A percentile compares a stretch with the other conserved stretches of the same genome.
Conservation (phyloP, 345 rosid genomes). For the Populus ilicifolia region DNA sequence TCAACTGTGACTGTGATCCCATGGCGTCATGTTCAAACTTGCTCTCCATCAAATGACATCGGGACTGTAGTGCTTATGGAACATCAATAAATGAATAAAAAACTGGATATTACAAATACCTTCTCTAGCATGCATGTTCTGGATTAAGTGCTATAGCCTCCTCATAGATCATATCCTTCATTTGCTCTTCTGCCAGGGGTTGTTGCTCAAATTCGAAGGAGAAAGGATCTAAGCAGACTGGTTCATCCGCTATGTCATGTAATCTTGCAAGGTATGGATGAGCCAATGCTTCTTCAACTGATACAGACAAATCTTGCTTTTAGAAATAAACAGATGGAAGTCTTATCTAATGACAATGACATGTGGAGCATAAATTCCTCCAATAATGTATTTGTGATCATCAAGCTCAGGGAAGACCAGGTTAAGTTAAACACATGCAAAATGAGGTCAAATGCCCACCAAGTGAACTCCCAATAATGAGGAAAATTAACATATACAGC, state of each 20-base stretch:
- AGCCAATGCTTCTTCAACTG: slow-evolving; percentile 93
- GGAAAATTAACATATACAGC: not conserved
- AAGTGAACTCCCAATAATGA: not conserved
- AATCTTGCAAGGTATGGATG: slow-evolving; percentile 82
- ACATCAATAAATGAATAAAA: not conserved
- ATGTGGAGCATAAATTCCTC: not conserved
- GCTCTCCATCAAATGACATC: not conserved
- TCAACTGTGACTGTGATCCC: not conserved
- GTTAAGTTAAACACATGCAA: not conserved
- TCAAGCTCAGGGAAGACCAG: not conserved
- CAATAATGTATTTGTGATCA: not conserved
- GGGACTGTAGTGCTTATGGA: not conserved
- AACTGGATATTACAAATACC: not conserved
- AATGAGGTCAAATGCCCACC: not conserved
- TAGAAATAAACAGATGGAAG: not conserved
- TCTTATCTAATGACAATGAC: not conserved
- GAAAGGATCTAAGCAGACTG: slow-evolving; percentile 66
- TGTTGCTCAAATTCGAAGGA: slow-evolving; percentile 89
- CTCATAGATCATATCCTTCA: slow-evolving; percentile 75
- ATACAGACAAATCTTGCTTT: slow-evolving; percentile 11
- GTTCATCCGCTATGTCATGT: slow-evolving; percentile 88
- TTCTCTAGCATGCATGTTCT: slow-evolving; percentile 34
- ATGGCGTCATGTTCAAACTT: not conserved
- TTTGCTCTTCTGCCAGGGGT: slow-evolving; percentile 76
- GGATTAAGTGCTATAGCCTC: slow-evolving; percentile 86